Percentiles rank a stretch among this genome's conserved stretches.
Evolutionary conservation across 192 early-diverging fungal genomes (phyloP).

Genomic region (Rhizoclosmatium globosum): DNA sequence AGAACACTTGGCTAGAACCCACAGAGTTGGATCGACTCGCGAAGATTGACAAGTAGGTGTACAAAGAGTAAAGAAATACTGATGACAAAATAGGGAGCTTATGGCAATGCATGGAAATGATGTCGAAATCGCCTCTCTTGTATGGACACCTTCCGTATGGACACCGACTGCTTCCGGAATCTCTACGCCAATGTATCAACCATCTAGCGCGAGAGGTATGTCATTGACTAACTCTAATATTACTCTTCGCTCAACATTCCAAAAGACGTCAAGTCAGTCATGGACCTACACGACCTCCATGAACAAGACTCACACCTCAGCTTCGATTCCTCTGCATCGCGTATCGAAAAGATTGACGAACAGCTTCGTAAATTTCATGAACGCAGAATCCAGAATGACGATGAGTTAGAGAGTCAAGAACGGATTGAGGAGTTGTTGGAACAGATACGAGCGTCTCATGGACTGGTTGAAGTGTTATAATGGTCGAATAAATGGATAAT

Average conservation of each 20-base stretch:
- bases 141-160: slow-evolving; percentile 21
- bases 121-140: background rate
- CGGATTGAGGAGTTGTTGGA: slow-evolving; percentile 18
- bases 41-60: background rate
- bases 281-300: too few species aligned
- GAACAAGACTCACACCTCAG: too few species aligned
- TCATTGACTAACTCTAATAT: too few species aligned
- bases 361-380: too few species aligned
- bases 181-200: background rate
- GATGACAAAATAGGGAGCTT: slow-evolving; percentile 21
- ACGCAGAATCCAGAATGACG: background rate
- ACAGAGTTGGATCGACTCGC: slow-evolving; percentile 12
- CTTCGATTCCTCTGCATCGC: too few species aligned
- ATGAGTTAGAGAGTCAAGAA: slow-evolving; percentile 11
- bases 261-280: too few species aligned
- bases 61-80: background rate
- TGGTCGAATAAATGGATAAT: too few species aligned
- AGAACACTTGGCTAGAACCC: slow-evolving; percentile 16
- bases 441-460: slow-evolving; percentile 1
- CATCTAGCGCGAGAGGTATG: too few species aligned
- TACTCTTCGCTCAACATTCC: too few species aligned
- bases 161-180: slow-evolving; percentile 10
- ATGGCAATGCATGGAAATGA: background rate
- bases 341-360: too few species aligned
- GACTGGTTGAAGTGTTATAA: too few species aligned